These are phyloP conservation scores for Salix koriyanagi DNA, from an alignment of 345 rosid species.

Conservation along the genomic window DNA sequence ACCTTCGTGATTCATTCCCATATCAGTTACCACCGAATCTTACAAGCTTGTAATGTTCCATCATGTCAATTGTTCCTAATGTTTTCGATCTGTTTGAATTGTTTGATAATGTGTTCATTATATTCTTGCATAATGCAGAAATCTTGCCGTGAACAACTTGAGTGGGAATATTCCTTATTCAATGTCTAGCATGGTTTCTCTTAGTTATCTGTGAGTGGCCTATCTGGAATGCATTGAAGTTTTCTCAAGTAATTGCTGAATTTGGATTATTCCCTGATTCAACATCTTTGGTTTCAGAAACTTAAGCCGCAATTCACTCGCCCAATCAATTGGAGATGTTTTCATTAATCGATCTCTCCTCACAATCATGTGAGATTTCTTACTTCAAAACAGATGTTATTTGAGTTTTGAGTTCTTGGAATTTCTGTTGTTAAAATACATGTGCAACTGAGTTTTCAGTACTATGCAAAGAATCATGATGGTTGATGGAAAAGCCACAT, in stretches of 20 bases:
- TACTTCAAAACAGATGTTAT: background rate
- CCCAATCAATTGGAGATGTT: conserved; percentile 61
- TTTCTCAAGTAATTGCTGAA: background rate
- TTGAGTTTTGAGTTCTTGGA: background rate
- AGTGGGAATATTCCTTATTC: conserved; percentile 93
- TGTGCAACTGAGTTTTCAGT: background rate
- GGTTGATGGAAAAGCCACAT: background rate
- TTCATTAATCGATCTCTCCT: conserved; percentile 57
- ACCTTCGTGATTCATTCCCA: conserved; percentile 74
- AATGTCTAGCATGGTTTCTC: conserved; percentile 63
- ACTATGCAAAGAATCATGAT: background rate
- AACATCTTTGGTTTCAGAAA: conserved; percentile 44
- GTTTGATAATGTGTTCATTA: conserved; percentile 1
- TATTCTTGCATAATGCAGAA: conserved; percentile 48
- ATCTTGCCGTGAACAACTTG: conserved; percentile 79
- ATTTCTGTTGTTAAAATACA: background rate
- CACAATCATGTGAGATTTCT: conserved; percentile 59
- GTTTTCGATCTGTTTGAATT: background rate
- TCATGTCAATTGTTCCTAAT: conserved; percentile 10
- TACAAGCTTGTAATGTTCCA: conserved; percentile 73
- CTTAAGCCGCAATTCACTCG: conserved; percentile 70
- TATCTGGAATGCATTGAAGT: conserved; percentile 20
- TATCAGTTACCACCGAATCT: conserved; percentile 95
- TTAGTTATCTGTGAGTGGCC: conserved; percentile 68
- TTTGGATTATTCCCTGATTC: conserved; percentile 8